Percentiles rank a stretch among this genome's conserved stretches.
phyloP scores from a whole-genome alignment of 805 yeast genomes.

The Yamadazyma akitaensis region DNA sequence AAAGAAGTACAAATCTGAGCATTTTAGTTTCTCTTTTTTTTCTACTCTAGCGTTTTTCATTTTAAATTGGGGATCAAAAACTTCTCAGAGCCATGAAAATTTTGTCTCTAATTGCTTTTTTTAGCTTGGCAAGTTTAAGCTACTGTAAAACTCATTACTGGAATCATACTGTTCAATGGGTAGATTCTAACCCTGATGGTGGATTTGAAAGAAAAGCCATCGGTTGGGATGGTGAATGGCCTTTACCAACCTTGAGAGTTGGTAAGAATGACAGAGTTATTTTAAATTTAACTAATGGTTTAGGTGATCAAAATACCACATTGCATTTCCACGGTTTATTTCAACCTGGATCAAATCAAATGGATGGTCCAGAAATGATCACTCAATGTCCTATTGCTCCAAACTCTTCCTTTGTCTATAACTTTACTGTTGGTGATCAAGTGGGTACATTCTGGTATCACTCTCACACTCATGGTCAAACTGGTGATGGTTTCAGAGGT shows the following conservation, averaged over 20 bases:
- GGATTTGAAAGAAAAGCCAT: constrained; percentile 51
- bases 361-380: constrained; percentile 91
- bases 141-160: constrained; percentile 50
- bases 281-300: constrained; percentile 72
- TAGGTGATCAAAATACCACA: constrained; percentile 63
- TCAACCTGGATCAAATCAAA: constrained; percentile 66
- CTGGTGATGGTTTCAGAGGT: constrained; percentile 91
- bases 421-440: constrained; percentile 82
- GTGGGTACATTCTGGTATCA: constrained; percentile 97
- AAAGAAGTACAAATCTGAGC: constrained; percentile 6
- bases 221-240: constrained; percentile 72
- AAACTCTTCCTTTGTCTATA: constrained; percentile 69
- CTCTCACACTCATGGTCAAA: constrained; percentile 86
- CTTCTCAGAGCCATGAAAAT: constrained; percentile 7
- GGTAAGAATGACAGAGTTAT: constrained; percentile 76
- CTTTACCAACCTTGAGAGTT: constrained; percentile 82
- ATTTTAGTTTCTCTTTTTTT: constrained; percentile 8
- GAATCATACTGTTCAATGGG: constrained; percentile 67
- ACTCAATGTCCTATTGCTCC: constrained; percentile 93
- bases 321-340: constrained; percentile 94
- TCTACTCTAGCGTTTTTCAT: constrained; percentile 7
- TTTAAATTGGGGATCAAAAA: constrained; percentile 9
- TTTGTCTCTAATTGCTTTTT: constrained; percentile 9
- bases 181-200: constrained; percentile 68
- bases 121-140: constrained; percentile 8